Percentiles rank a stretch among this genome's conserved stretches.
phyloP scores from a whole-genome alignment of 176 grass and related monocot genomes.

The Lolium multiflorum region DNA sequence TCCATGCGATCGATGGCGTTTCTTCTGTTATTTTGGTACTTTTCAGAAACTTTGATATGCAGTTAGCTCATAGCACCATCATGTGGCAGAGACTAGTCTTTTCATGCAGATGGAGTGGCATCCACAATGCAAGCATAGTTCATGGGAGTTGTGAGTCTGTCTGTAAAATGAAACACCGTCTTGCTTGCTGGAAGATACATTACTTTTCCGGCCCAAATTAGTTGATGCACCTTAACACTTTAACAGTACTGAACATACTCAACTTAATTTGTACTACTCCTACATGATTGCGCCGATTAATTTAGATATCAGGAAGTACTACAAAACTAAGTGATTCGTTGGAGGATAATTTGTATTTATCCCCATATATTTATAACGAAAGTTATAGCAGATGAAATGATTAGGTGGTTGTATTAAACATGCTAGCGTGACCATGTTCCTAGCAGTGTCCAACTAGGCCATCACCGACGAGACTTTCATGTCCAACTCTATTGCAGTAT shows the following conservation, averaged over 20 bases:
- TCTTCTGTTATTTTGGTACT: neutral
- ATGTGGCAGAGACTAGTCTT: neutral
- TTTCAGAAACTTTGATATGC: neutral
- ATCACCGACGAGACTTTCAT: slow-evolving; percentile 19
- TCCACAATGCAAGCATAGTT: neutral
- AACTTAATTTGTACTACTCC: too few relatives aligned
- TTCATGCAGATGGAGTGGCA: slow-evolving; percentile 21
- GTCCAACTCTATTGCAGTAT: slow-evolving; percentile 31
- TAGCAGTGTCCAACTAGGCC: neutral
- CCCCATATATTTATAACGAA: neutral
- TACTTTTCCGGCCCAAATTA: neutral
- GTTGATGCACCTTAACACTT: too few relatives aligned
- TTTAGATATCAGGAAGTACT: too few relatives aligned
- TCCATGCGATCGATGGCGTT: neutral
- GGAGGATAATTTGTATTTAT: neutral
- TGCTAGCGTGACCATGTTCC: neutral
- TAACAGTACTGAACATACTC: too few relatives aligned
- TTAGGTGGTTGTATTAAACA: slow-evolving; percentile 17
- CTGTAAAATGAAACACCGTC: neutral
- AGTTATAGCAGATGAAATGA: slow-evolving; percentile 28
- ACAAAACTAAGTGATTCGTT: neutral
- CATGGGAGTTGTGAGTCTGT: neutral
- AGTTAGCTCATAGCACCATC: neutral
- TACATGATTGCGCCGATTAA: too few relatives aligned
- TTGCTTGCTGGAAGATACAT: neutral